Conservation (phyloP, 2,329 filamentous ascomycete species). For the Colletotrichum tropicicola region DNA sequence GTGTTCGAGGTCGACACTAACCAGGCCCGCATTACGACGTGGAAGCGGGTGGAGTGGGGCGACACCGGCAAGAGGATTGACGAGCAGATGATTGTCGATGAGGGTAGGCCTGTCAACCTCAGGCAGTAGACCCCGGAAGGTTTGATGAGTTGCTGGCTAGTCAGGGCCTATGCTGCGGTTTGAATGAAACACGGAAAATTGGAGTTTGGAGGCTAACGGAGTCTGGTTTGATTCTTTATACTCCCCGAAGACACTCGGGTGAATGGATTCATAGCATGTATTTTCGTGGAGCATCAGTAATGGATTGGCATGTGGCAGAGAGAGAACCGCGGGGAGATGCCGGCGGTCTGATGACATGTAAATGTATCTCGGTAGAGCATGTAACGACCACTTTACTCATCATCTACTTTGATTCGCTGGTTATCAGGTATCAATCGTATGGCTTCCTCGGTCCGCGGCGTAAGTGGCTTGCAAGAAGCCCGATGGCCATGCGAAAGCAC, state of each 20-base stretch:
- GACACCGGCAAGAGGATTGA: constrained; percentile 63
- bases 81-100: constrained; percentile 73
- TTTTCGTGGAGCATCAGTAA: constrained; percentile 5
- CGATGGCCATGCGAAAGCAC: no score
- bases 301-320: not conserved
- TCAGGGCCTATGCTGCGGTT: not conserved
- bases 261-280: constrained; percentile 6
- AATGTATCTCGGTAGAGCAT: not conserved
- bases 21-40: constrained; percentile 86
- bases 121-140: not conserved
- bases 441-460: no score
- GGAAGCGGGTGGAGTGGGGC: constrained; percentile 85
- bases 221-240: constrained; percentile 10
- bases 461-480: no score
- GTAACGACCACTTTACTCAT: not conserved
- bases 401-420: not conserved
- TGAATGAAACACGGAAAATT: constrained; percentile 3
- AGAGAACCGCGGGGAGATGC: not conserved
- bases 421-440: not conserved
- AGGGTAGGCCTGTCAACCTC: constrained; percentile 53
- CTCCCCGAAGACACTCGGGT: not conserved
- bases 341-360: constrained; percentile 3
- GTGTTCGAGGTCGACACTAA: constrained; percentile 96
- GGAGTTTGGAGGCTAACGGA: constrained; percentile 16
- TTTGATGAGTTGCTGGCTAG: not conserved